Evolutionary conservation across 2,329 filamentous ascomycete species (phyloP).

Genomic region (Drechslera avenae): DNA sequence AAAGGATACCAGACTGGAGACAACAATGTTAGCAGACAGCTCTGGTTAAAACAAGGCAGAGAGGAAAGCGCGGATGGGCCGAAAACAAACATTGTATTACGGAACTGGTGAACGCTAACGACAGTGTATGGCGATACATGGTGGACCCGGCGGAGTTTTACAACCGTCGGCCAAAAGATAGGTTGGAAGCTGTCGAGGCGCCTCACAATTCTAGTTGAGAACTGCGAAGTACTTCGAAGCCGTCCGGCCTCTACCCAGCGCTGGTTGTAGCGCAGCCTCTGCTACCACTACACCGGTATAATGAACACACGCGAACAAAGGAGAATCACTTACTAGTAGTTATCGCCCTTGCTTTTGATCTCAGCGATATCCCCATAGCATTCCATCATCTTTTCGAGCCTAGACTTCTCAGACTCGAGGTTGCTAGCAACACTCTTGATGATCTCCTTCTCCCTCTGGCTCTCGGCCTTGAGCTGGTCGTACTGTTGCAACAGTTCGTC

Average conservation of each 20-base stretch:
- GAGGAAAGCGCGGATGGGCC: not conserved
- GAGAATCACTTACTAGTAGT: slow-evolving; percentile 51
- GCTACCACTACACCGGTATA: slow-evolving; percentile 5
- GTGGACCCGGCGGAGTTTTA: slow-evolving; percentile 13
- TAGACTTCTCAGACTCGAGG: slow-evolving; percentile 49
- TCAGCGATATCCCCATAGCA: slow-evolving; percentile 50
- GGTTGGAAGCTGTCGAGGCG: slow-evolving; percentile 17
- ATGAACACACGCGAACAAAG: slow-evolving; percentile 25
- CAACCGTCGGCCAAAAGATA: slow-evolving; percentile 10
- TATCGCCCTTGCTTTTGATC: slow-evolving; percentile 52
- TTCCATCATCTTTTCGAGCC: slow-evolving; percentile 52
- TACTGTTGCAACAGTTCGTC: slow-evolving; percentile 44
- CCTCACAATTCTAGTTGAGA: slow-evolving; percentile 12
- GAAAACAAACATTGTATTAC: slow-evolving; percentile 8
- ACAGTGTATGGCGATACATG: slow-evolving; percentile 15
- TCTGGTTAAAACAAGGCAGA: not conserved
- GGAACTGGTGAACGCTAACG: slow-evolving; percentile 13
- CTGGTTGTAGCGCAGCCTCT: slow-evolving; percentile 1
- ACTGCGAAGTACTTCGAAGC: slow-evolving; percentile 8
- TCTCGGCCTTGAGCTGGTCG: slow-evolving; percentile 40
- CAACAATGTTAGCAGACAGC: slow-evolving; percentile 6
- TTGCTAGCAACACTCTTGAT: slow-evolving; percentile 48
- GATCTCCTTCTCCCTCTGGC: slow-evolving; percentile 45
- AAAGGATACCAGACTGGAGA: slow-evolving; percentile 57
- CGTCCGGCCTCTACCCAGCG: slow-evolving; percentile 1